Base-by-base conservation (phyloP, 2,329 filamentous ascomycete species). In the Akanthomyces lecanii region DNA sequence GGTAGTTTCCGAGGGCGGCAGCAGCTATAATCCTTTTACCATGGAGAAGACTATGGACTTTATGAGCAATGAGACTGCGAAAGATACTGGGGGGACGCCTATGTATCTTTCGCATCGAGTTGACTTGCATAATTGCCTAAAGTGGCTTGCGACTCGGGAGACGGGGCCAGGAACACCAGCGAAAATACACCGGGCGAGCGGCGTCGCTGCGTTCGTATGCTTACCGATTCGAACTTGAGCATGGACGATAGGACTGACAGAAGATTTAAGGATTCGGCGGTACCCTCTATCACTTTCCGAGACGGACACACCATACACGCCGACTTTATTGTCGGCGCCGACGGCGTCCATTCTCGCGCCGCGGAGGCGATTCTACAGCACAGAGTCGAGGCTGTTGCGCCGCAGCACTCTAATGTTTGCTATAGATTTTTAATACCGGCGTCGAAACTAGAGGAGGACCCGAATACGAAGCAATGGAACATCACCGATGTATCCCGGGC, bases 331-430 rank as follows among this genome's bases (percentile, higher is more conserved):
- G 70, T 82, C 42, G 78, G 75, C 4, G 78, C 79, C 2, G 79
- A 82, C 65, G 80, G 80, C 6, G 68, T 78, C 18, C 77, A 78
- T 57, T 75, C 73, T 16, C 59, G 67, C 8, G 75, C 69, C 14
- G 65, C 69, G 5, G 68, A 73, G 61, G 64, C 65, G 4, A 65
- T 76, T 5, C 60, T 73, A 21, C 73, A 72, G 28, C 57, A 62
- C 42, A 61, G 66, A 23, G 72, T 71, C 58, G 65, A 65, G 4
- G 69, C 71, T 0, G 64, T 71, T 23, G 64, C 69, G 5, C 69
- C 72, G 10, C 57, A 67, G 1, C 62, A 71, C 23, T 71, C 70
- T 55, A 76, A 76, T 54, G 70, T 65, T 48, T 75, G 73, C 65
- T 77, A 73, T 52, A 73, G 75, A 0, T 77, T 77, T 63, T 66